Base-by-base conservation (phyloP, 805 yeast genomes). In the Zygoascus tannicola region DNA sequence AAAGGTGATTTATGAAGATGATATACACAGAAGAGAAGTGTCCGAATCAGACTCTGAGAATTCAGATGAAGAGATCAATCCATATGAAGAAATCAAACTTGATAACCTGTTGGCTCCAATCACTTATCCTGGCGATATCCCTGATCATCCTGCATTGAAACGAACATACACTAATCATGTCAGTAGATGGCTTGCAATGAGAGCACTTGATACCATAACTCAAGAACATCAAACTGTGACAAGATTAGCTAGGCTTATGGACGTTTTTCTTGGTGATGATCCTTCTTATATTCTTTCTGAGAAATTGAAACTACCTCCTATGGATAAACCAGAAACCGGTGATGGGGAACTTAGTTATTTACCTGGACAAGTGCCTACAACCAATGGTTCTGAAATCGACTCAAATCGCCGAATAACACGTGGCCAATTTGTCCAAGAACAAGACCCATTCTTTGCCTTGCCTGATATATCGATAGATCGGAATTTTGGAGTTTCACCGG, bases 251-350 rank as follows among this genome's bases (percentile, higher is more conserved):
- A 77, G 76, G 54, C 68, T 90, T 37, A 71, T 92, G 63, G 84
- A 81, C 49, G 79, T 83, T 1, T 77, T 90, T 52, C 68, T 90
- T 40, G 96, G 97, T 3, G 97, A 90, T 57, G 90, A 85, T 58
- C 83, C 94, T 50, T 69, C 69, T 36, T 78, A 77, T 44, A 63
- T 81, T 33, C 66, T 77, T 18, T 85, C 84, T 30, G 76, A 74
- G 19, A 75, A 76, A 39, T 60, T 88, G 62, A 74, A 77, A 20
- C 67, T 87, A 28, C 81, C 86, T 1, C 69, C 64, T 22, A 84
- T 84, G 56, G 84, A 53, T 56, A 83, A 53, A 33, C 50, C 50
- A 21, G 20, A 18, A n/a, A 33, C 34, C 21, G 62, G 53, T 14
- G 57, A 53, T n/a, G 56, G 51, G 3, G 46, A 46, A 2, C 50